A percentile compares a stretch with the other conserved stretches of the same genome.
Evolutionary conservation across 2,329 filamentous ascomycete genomes (phyloP).

Genomic region (Colletotrichum cereale): DNA sequence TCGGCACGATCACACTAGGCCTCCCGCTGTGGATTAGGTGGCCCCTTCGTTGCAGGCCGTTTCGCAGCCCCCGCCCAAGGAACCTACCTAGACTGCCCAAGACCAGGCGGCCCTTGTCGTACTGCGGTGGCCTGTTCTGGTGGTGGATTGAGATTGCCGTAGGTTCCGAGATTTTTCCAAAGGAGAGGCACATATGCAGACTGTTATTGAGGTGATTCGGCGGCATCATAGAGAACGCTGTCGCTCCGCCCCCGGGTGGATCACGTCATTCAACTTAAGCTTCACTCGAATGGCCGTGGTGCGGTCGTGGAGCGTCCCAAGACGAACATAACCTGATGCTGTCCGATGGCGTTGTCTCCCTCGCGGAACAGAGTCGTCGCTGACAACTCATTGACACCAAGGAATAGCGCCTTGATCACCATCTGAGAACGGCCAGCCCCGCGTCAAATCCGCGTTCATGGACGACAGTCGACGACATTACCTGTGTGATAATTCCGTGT

Average conservation of each 20-base stretch:
- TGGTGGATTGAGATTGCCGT: not conserved
- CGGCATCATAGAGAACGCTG: not conserved
- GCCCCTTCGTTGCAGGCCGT: conserved; percentile 28
- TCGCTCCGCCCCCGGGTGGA: not conserved
- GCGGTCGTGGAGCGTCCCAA: not conserved
- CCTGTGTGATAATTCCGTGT: not conserved
- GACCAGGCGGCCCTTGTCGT: no score
- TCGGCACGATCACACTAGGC: not conserved
- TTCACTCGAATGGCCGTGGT: not conserved
- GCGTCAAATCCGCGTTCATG: not conserved
- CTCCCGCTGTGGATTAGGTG: conserved; percentile 6
- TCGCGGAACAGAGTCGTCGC: not conserved
- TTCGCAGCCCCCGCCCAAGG: conserved; percentile 14
- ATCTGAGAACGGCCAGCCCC: not conserved
- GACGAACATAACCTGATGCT: not conserved
- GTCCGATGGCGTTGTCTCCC: not conserved
- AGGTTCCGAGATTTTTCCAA: not conserved
- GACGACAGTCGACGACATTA: not conserved
- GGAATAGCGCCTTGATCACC: not conserved
- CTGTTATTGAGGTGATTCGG: not conserved
- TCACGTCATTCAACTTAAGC: not conserved
- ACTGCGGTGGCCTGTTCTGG: not conserved
- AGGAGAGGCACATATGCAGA: not conserved
- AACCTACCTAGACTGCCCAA: not conserved
- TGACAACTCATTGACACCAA: not conserved